These are phyloP conservation scores for Rhizopus microsporus DNA, from an alignment of 371 early-diverging fungal genomes.

Conservation along the genomic window DNA sequence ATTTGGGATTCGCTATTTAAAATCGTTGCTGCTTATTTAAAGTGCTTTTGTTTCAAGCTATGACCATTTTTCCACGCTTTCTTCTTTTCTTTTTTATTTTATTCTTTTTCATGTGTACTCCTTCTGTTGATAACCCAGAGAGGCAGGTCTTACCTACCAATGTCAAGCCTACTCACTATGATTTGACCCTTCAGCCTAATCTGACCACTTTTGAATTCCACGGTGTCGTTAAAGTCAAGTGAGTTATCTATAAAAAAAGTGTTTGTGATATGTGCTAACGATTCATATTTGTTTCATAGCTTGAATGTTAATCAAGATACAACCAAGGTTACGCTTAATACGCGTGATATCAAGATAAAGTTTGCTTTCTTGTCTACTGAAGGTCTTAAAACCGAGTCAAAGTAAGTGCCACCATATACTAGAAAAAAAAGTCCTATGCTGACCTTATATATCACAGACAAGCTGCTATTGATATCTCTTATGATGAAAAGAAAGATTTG, in stretches of 20 bases:
- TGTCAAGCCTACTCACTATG: slow-evolving; percentile 75
- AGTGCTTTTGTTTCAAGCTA: neutral
- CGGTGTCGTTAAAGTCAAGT: slow-evolving; percentile 65
- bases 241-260: slow-evolving; percentile 15
- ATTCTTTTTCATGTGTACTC: slow-evolving; percentile 16
- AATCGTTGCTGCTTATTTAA: neutral
- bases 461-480: slow-evolving; percentile 63
- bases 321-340: slow-evolving; percentile 64
- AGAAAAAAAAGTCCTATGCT: neutral
- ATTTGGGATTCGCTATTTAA: slow-evolving; percentile 6
- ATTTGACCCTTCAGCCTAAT: slow-evolving; percentile 67
- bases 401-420: slow-evolving; percentile 31
- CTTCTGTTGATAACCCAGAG: slow-evolving; percentile 25
- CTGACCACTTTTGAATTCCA: slow-evolving; percentile 65
- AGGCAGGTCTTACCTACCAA: slow-evolving; percentile 73
- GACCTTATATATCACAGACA: slow-evolving; percentile 41
- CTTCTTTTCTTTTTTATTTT: neutral
- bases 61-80: slow-evolving; percentile 4
- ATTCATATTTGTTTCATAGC: slow-evolving; percentile 17
- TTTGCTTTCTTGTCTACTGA: slow-evolving; percentile 52
- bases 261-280: neutral
- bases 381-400: slow-evolving; percentile 59
- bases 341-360: slow-evolving; percentile 55
- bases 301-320: slow-evolving; percentile 64
- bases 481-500: slow-evolving; percentile 69